Conservation (phyloP, 164 flowering plant genomes). For the Vitis amurensis region DNA sequence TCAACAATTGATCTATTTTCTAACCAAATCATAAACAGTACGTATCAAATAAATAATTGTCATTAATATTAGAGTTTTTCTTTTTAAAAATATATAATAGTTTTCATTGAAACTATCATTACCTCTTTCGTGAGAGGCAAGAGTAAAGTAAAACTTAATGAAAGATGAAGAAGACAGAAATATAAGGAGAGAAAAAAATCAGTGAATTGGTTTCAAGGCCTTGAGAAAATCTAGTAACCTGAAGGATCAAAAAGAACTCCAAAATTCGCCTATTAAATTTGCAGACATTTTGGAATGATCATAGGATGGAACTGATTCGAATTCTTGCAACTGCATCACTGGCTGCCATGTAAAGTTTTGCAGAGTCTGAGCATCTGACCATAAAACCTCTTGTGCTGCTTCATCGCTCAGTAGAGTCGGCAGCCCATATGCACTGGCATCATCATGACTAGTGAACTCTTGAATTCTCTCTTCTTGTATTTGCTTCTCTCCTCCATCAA, state of each 20-base stretch:
- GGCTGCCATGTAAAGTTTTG: constrained; percentile 28
- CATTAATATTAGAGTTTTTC: no score
- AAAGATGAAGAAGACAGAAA: not conserved
- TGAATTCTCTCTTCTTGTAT: not conserved
- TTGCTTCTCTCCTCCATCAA: not conserved
- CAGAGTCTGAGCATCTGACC: constrained; percentile 25
- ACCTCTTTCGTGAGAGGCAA: no score
- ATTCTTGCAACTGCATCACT: constrained; percentile 26
- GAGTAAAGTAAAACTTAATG: no score
- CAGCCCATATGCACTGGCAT: constrained; percentile 12
- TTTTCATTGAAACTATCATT: no score
- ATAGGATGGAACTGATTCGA: constrained; percentile 16
- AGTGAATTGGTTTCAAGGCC: constrained; percentile 12
- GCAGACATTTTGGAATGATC: constrained; percentile 20
- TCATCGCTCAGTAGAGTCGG: constrained; percentile 18
- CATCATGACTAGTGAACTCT: constrained; percentile 1
- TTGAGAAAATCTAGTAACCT: constrained; percentile 22
- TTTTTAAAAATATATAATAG: no score
- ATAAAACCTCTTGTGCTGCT: constrained; percentile 19
- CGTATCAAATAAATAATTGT: no score
- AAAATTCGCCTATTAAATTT: constrained; percentile 22
- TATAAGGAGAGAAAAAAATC: not conserved
- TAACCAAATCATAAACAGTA: no score
- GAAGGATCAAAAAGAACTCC: constrained; percentile 43
- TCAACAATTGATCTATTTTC: no score